Conservation (phyloP, 305 asterid genomes). For the Plantago lanceolata region DNA sequence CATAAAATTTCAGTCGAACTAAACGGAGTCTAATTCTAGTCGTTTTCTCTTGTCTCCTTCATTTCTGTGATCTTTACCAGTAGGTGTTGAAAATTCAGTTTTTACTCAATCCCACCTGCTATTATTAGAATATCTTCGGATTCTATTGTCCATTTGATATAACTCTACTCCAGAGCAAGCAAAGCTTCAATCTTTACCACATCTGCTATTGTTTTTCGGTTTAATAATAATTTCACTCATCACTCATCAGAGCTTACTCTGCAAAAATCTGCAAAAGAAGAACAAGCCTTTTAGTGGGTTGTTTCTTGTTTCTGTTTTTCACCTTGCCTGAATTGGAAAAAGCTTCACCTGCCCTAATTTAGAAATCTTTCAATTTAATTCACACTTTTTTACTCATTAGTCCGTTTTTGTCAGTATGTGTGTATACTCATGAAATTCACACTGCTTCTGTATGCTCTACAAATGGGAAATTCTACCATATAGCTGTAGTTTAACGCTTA, state of each 20-base stretch:
- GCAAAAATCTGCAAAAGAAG: neutral
- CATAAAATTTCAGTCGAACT: no score
- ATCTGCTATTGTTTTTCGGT: neutral
- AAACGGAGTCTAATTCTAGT: no score
- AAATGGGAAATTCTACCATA: neutral
- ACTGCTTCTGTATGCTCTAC: neutral
- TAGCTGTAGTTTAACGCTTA: conserved; percentile 5
- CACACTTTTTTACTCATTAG: neutral
- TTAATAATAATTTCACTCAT: no score
- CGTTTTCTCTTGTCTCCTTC: no score
- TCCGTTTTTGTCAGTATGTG: neutral
- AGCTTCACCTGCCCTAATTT: no score
- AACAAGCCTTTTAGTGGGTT: neutral
- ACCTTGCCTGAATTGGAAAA: neutral
- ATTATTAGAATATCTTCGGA: no score
- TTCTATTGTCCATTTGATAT: no score
- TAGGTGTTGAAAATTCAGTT: no score
- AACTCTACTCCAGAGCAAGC: neutral
- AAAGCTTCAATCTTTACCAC: neutral
- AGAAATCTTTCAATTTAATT: no score
- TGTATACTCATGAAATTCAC: conserved; percentile 2
- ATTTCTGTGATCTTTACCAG: no score
- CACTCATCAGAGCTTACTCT: neutral
- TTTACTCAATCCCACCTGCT: no score
- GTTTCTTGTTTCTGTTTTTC: neutral